phyloP scores from a whole-genome alignment of 306 rosid species.

The Cyclanthera cordifolia region DNA sequence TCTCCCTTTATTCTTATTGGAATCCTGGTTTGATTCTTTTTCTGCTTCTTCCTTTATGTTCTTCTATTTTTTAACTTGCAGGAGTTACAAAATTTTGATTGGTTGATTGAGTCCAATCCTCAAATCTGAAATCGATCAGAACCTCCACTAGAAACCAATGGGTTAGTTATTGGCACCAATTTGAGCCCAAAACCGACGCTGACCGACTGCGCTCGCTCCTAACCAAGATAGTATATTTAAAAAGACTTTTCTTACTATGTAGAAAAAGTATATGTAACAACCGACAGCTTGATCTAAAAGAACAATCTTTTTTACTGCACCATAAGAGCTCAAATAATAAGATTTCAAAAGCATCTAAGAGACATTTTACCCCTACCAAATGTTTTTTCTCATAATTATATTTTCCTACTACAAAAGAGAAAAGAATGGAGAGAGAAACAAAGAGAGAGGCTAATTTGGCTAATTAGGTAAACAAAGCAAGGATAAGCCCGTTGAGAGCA shows the following conservation, averaged over 20 bases:
- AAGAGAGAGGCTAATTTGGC: not conserved
- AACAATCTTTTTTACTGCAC: not conserved
- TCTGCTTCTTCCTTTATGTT: too few relatives aligned
- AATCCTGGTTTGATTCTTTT: too few relatives aligned
- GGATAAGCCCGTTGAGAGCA: not conserved
- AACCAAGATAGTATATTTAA: not conserved
- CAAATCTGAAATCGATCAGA: too few relatives aligned
- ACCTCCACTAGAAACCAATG: too few relatives aligned
- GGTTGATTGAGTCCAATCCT: too few relatives aligned
- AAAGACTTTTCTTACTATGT: too few relatives aligned
- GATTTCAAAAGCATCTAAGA: not conserved
- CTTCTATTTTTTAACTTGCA: too few relatives aligned
- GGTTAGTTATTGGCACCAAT: too few relatives aligned
- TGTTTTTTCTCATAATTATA: not conserved
- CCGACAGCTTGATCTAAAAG: not conserved
- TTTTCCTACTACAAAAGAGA: not conserved
- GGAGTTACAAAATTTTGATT: too few relatives aligned
- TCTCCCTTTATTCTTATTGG: too few relatives aligned
- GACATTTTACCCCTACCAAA: not conserved
- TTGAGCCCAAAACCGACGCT: too few relatives aligned
- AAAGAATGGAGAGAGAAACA: not conserved
- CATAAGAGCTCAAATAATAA: not conserved
- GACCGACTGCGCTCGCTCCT: too few relatives aligned
- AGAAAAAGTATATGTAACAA: not conserved
- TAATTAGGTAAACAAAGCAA: not conserved